Conservation (phyloP, 495 filamentous ascomycete species). For the Aspergillus sclerotiicarbonarius region DNA sequence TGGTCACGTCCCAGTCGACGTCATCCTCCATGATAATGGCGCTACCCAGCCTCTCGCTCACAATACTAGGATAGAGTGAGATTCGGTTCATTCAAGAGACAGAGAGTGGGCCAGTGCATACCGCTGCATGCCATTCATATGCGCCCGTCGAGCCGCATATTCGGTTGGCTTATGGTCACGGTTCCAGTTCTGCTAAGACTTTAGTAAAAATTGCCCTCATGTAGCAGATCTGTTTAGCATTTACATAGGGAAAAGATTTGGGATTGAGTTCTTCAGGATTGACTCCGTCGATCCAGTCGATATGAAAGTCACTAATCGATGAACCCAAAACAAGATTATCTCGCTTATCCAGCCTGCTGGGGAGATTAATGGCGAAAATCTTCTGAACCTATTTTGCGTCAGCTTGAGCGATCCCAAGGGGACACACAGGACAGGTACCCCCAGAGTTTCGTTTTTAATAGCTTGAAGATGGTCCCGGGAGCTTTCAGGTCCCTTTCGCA, state of each 20-base stretch:
- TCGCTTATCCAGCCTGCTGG: conserved; percentile 55
- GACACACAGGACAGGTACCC: conserved; percentile 12
- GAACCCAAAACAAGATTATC: conserved; percentile 57
- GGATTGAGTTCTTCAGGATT: conserved; percentile 19
- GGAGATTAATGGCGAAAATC: conserved; percentile 58
- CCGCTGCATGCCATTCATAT: conserved; percentile 30
- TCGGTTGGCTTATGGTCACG: conserved; percentile 19
- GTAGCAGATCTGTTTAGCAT: conserved; percentile 4
- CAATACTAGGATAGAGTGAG: conserved; percentile 26
- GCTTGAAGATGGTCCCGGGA: not conserved
- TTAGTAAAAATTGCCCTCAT: conserved; percentile 11
- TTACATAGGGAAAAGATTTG: conserved; percentile 25
- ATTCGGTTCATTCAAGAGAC: not conserved
- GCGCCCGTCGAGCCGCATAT: conserved; percentile 28
- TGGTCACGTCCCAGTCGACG: conserved; percentile 52
- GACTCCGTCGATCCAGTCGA: conserved; percentile 52
- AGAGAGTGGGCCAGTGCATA: conserved; percentile 11
- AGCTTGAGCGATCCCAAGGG: not conserved
- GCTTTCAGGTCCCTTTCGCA: not conserved
- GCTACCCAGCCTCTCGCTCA: conserved; percentile 40
- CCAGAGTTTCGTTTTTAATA: conserved; percentile 26
- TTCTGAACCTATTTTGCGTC: conserved; percentile 50
- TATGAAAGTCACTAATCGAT: conserved; percentile 45
- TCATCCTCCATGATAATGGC: conserved; percentile 57
- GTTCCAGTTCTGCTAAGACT: conserved; percentile 20